phyloP scores from a whole-genome alignment of 2,329 filamentous ascomycete species.

The Hymenotorrendiella dingleyae region DNA sequence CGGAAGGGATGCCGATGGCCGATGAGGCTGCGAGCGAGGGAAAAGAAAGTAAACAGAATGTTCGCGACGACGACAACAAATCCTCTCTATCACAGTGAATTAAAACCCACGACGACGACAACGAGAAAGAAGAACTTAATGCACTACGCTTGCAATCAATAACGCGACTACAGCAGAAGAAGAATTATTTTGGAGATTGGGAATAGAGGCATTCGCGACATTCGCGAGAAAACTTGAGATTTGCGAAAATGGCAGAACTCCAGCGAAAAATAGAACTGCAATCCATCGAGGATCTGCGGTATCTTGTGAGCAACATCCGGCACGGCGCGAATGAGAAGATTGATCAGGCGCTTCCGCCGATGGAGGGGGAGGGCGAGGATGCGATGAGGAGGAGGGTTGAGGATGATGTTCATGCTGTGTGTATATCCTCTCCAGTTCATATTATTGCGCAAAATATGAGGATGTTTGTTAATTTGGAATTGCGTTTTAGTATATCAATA shows the following conservation, averaged over 20 bases:
- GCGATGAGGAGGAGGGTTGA: conserved; percentile 54
- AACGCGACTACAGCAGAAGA: not conserved
- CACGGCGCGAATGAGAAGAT: conserved; percentile 62
- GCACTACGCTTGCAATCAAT: no score
- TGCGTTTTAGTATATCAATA: conserved; percentile 51
- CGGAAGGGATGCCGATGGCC: no score
- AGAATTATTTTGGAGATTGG: no score
- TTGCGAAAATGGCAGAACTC: conserved; percentile 45
- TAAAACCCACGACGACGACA: no score
- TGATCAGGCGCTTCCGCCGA: conserved; percentile 60
- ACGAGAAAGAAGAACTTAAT: no score
- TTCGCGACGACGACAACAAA: no score
- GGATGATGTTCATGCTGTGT: conserved; percentile 52
- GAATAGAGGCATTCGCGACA: no score
- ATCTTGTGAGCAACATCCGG: conserved; percentile 64
- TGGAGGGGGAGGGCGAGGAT: conserved; percentile 55
- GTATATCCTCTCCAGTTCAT: conserved; percentile 4
- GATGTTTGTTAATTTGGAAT: not conserved
- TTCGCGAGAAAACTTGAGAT: no score
- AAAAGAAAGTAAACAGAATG: no score
- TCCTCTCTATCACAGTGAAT: no score
- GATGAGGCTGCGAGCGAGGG: no score
- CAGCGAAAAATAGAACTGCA: conserved; percentile 74
- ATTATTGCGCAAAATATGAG: no score
- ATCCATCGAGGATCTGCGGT: conserved; percentile 65